These are phyloP conservation scores for Nigrospora oryzae DNA, from an alignment of 2,329 filamentous ascomycete species.

Conservation along the genomic window DNA sequence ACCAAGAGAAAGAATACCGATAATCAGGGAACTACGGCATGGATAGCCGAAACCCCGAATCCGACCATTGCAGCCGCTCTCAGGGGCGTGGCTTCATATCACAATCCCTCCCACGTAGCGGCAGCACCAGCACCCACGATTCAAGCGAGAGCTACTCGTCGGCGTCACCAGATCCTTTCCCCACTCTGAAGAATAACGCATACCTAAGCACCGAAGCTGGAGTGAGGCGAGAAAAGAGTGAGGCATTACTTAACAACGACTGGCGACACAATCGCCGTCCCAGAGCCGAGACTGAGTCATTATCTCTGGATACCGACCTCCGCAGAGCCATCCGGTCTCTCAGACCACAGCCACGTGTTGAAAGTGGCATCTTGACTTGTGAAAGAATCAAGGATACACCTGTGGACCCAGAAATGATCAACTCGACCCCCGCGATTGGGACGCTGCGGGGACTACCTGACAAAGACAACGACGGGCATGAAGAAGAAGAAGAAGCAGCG, in stretches of 20 bases:
- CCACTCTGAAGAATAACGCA: too few species aligned
- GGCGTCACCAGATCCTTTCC: too few species aligned
- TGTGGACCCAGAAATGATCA: slow-evolving; percentile 15
- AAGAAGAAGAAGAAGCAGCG: not conserved
- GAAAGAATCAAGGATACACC: slow-evolving; percentile 5
- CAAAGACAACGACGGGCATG: not conserved
- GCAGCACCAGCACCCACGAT: too few species aligned
- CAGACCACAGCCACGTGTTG: slow-evolving; percentile 8
- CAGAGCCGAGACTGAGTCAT: slow-evolving; percentile 2
- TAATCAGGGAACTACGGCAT: too few species aligned
- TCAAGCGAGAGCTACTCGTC: too few species aligned
- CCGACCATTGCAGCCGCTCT: too few species aligned
- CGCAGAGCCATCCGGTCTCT: slow-evolving; percentile 6
- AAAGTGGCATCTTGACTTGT: slow-evolving; percentile 7
- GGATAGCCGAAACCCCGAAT: too few species aligned
- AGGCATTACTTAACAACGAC: slow-evolving; percentile 3
- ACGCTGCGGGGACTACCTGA: slow-evolving; percentile 9
- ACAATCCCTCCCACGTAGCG: too few species aligned
- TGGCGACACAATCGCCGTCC: slow-evolving; percentile 5
- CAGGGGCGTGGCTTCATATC: too few species aligned
- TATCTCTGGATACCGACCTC: slow-evolving; percentile 5
- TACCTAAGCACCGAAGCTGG: too few species aligned
- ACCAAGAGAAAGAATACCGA: too few species aligned
- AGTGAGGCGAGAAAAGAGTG: slow-evolving; percentile 1
- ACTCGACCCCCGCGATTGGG: slow-evolving; percentile 18